Conservation (phyloP, 2,329 filamentous ascomycete genomes). For the Fusarium incarnatum region DNA sequence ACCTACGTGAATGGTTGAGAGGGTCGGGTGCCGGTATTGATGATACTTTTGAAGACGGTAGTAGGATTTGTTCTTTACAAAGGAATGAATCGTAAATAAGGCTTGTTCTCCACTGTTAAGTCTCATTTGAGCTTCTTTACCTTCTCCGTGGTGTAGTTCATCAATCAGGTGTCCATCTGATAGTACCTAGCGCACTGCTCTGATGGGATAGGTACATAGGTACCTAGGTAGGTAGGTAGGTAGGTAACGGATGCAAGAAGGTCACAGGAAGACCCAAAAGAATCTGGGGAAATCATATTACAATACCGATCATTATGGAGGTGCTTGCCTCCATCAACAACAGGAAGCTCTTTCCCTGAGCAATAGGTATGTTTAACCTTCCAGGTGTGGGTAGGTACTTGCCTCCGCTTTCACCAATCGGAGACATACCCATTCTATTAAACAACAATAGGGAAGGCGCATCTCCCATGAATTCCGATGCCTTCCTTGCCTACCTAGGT, state of each 20-base stretch:
- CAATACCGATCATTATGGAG: constrained; percentile 1
- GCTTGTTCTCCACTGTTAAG: not conserved
- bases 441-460: not conserved
- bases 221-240: too few relatives aligned
- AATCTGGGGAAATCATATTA: not conserved
- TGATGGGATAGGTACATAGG: too few relatives aligned
- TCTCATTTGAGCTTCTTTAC: not conserved
- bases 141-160: not conserved
- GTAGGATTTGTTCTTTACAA: not conserved
- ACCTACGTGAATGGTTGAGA: not conserved
- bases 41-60: not conserved
- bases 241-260: not conserved
- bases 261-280: not conserved
- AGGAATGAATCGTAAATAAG: not conserved
- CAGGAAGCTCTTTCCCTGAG: not conserved
- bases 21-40: not conserved
- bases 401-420: not conserved
- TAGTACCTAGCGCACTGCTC: not conserved
- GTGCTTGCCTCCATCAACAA: constrained; percentile 14
- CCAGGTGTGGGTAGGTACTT: not conserved
- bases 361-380: not conserved
- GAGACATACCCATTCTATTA: not conserved
- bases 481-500: not conserved
- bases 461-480: not conserved
- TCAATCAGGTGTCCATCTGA: not conserved